Evolutionary conservation across 768 basidiomycete species (phyloP), one percentile per base, ranked within the genome.

Genomic region (Trametes cinnabarina): DNA sequence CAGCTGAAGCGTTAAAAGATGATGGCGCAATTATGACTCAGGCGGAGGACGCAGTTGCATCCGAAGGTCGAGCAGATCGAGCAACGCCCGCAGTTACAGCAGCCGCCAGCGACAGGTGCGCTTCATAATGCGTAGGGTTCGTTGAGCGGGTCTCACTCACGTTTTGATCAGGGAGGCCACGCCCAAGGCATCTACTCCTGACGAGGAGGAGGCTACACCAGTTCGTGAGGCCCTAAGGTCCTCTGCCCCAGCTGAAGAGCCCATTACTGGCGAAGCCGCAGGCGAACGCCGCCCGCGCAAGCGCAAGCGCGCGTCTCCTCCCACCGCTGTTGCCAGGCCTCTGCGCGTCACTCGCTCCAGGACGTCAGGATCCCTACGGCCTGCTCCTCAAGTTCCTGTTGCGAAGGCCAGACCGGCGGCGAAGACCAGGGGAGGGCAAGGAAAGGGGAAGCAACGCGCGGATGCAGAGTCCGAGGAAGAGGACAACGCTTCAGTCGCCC

Each of bases 391-490:
- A 47, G 32, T 22, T 25, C 20, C 25, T 23, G n/a, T 30, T 14
- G 26, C n/a, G 28, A 25, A 28, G 19, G 19, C n/a, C 1, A 22
- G 15, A 12, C 30, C 30, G 30, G 30, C 30, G 30, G 23, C 43
- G 2, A 57, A 56, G 22, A 40, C 67, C 20, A 56, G 51, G 48
- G 54, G 55, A 11, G 47, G 55, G 14, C 70, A 71, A 46, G 70
- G 68, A n/a, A 77, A 77, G 63, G 68, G 68, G 11, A 78, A 74
- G 64, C 65, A 66, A 22, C 71, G 71, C 32, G 68, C 40, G 5
- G 46, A 50, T 9, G 47, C 40, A n/a, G 47, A 59, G 28, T 35
- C 44, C 22, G 58, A 58, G 11, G 46, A 47, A 28, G 53, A 52
- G 5, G 64, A 65, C 35, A 46, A 39, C 0, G 63, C 46, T 5